Evolutionary conservation across 306 rosid species (phyloP), one percentile per base, ranked within the genome.

Genomic region (Cicer pinnatifidum): DNA sequence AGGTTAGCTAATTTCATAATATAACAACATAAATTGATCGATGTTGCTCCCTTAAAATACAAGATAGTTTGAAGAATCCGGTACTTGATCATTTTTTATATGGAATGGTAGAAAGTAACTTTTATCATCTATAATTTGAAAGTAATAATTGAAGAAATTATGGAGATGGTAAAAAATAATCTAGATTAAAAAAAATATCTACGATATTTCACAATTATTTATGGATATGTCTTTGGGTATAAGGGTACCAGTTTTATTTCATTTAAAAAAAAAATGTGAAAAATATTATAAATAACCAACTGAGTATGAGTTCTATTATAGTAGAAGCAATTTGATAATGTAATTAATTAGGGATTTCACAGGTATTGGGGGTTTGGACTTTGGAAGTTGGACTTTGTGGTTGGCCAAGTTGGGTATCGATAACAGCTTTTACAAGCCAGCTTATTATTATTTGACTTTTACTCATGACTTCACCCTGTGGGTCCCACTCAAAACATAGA

Each of bases 401-500:
- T 63, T 81, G 69, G 80, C 79, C 59, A 53, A 71, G 85, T 78
- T 84, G 85, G 87, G 88, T 87, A 87, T 85, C 83, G 86, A 86
- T 76, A 86, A 73, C 86, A 85, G 89, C 94, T 87, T 90, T 90
- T 86, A 38, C 75, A 70, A 71, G 81, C 78, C 74, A 81, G 85
- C 87, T 76, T 77, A 85, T 77, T 77, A 85, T 77, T 66, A 72
- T 82, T 88, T 92, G 97, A 90, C 91, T 88, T 88, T 86, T 53
- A 51, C 75, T 61, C 13, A 11, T 52, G 67, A 79, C 86, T 66
- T 50, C 79, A 60, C 78, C 68, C 13, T 4, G 68, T 72, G 81
- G 87, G 84, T 38, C 89, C 91, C 90, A 74, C 70, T 38, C 43
- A 63, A 82, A 67, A 66, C 80, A 57, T 52, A 45, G 61, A 71